Evolutionary conservation across 106 monocot genomes (phyloP).

Genomic region (Allium sativum): DNA sequence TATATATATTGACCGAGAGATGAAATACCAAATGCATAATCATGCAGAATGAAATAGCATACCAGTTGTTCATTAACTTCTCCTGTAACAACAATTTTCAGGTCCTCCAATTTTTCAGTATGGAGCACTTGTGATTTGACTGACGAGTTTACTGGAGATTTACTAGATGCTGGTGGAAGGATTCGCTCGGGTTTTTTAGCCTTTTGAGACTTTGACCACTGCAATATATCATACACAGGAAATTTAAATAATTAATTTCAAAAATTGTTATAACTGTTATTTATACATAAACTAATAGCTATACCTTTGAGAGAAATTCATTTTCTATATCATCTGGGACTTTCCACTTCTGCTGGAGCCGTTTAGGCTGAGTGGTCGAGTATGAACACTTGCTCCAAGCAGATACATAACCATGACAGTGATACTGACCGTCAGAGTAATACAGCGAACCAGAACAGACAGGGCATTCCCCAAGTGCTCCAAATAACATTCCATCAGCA

Average conservation of each 20-base stretch:
- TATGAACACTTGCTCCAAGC: slow-evolving; percentile 97
- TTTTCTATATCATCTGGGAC: slow-evolving; percentile 63
- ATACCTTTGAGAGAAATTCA: slow-evolving; percentile 72
- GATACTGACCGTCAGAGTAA: slow-evolving; percentile 63
- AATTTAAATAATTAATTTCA: background rate
- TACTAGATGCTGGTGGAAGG: slow-evolving; percentile 55
- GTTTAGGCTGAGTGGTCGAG: slow-evolving; percentile 54
- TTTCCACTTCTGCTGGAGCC: slow-evolving; percentile 77
- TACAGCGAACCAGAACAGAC: slow-evolving; percentile 67
- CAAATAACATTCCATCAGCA: slow-evolving; percentile 98
- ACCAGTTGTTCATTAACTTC: slow-evolving; percentile 29
- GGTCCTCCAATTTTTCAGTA: slow-evolving; percentile 35
- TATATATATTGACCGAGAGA: background rate
- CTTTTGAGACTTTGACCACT: slow-evolving; percentile 96
- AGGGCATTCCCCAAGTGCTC: slow-evolving; percentile 67
- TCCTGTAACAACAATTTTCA: slow-evolving; percentile 67
- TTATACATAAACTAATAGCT: background rate
- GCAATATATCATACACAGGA: slow-evolving; percentile 13
- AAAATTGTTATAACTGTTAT: background rate
- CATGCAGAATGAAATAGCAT: slow-evolving; percentile 6
- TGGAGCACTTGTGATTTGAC: slow-evolving; percentile 18
- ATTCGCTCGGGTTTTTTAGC: slow-evolving; percentile 56
- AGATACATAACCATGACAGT: slow-evolving; percentile 79
- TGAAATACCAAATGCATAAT: background rate
- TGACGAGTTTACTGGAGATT: slow-evolving; percentile 7